A percentile compares a stretch with the other conserved stretches of the same genome.
These are phyloP conservation scores for Diaporthe citriasiana DNA, from an alignment of 2,329 filamentous ascomycete genomes.

Conservation along the genomic window DNA sequence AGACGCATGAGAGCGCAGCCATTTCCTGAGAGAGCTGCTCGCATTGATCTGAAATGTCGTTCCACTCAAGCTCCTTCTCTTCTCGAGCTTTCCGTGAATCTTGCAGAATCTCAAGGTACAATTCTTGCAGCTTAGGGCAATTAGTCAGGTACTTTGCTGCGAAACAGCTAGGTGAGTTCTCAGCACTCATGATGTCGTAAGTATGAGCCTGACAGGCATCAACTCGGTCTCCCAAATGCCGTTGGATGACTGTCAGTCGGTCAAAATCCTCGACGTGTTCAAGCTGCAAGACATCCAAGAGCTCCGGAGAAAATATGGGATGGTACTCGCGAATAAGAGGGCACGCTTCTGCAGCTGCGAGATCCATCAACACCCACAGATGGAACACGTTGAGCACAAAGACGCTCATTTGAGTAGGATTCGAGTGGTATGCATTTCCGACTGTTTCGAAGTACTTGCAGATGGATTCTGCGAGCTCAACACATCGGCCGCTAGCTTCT, in stretches of 20 bases:
- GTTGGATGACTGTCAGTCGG: conserved; percentile 62
- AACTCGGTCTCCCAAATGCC: conserved; percentile 58
- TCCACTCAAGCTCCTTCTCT: conserved; percentile 52
- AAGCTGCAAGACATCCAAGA: conserved; percentile 68
- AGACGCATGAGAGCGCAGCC: conserved; percentile 51
- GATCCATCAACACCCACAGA: conserved; percentile 70
- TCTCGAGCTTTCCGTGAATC: conserved; percentile 41
- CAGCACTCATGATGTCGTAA: conserved; percentile 62
- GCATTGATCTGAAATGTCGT: conserved; percentile 47
- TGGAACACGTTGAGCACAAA: conserved; percentile 68
- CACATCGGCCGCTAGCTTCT: conserved; percentile 32
- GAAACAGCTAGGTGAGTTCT: conserved; percentile 55
- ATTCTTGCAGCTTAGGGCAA: conserved; percentile 44
- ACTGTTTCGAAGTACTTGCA: conserved; percentile 52
- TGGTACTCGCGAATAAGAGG: conserved; percentile 64
- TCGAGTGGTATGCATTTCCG: conserved; percentile 54
- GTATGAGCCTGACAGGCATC: conserved; percentile 42
- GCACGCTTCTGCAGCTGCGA: conserved; percentile 55
- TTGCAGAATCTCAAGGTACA: conserved; percentile 47
- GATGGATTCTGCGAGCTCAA: conserved; percentile 52
- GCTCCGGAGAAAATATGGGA: conserved; percentile 62
- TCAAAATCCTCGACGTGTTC: conserved; percentile 59
- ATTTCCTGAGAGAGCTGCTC: conserved; percentile 49
- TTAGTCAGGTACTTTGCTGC: conserved; percentile 59
- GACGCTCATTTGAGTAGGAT: conserved; percentile 63